phyloP scores from a whole-genome alignment of 805 yeast species.

The Candida alai region DNA sequence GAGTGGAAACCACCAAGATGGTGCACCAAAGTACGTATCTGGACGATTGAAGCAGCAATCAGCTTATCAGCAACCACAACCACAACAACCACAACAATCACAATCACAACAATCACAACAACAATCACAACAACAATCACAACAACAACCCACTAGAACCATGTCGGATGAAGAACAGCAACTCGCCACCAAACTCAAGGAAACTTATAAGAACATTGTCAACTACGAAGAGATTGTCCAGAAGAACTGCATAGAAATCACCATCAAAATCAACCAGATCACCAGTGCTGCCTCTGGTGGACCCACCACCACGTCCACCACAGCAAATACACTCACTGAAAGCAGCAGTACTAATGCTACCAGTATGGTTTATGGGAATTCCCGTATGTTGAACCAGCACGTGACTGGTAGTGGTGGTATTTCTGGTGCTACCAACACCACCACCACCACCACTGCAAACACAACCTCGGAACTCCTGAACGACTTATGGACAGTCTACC shows the following conservation, averaged over 20 bases:
- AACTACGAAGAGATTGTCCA: constrained; percentile 66
- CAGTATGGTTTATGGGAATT: constrained; percentile 10
- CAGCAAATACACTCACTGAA: no score
- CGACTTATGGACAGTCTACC: constrained; percentile 69
- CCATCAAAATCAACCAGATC: constrained; percentile 46
- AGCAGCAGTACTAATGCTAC: constrained; percentile 28
- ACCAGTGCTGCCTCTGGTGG: no score
- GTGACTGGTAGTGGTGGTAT: constrained; percentile 9
- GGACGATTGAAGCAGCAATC: constrained; percentile 12
- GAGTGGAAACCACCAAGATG: background rate
- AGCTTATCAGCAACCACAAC: constrained; percentile 6
- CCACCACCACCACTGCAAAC: constrained; percentile 22
- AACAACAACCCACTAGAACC: constrained; percentile 20
- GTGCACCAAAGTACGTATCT: background rate
- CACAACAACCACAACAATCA: constrained; percentile 2
- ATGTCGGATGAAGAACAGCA: constrained; percentile 61
- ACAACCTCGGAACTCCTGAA: constrained; percentile 51
- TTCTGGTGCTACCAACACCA: constrained; percentile 12
- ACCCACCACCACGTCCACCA: no score
- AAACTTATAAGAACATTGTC: constrained; percentile 67
- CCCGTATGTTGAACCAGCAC: constrained; percentile 12
- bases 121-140: constrained; percentile 11
- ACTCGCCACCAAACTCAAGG: constrained; percentile 66
- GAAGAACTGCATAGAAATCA: constrained; percentile 59
- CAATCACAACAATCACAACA: constrained; percentile 9